Evolutionary conservation across 1,284 basidiomycete species (phyloP), one percentile per base, ranked within the genome.

Genomic region (Marasmius oreades): DNA sequence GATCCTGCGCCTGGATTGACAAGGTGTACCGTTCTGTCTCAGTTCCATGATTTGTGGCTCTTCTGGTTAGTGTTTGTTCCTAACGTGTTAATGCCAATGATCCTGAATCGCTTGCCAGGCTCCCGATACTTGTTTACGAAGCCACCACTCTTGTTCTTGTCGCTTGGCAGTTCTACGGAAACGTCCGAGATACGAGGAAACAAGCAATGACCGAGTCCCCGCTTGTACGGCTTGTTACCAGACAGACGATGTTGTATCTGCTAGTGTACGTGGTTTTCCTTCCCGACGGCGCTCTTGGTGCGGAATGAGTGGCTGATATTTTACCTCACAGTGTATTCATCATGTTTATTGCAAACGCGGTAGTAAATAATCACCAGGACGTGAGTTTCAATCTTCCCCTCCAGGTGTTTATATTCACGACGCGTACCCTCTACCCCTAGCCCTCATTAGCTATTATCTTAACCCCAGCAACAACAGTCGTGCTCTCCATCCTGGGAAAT

Each of bases 401-500:
- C 12, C n/a, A n/a, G n/a, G n/a, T n/a, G n/a, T n/a, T n/a, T 14
- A 5, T 24, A 24, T 5, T 22, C 39, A 42, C 39, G 4, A 4
- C 39, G 5, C 4, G 6, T 42, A 4, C 16, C 12, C 16, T 5
- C 5, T n/a, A 5, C 12, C n/a, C 39, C 20, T 46, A 55, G 54
- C 54, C 54, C 22, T 42, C 48, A 18, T 31, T 56, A 33, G 39
- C 55, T 23, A 48, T 28, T 7, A 26, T 51, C 3, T 12, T 55
- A 20, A 26, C 47, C n/a, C 54, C 54, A 2, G 20, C 26, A 5
- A 51, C 54, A 4, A 22, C 46, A 5, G 48, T 52, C 26, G 14
- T 56, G 14, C 26, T 55, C 6, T 56, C 55, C 1, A 56, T 56
- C n/a, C 20, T 56, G 22, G 48, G 55, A 14, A 56, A 56, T 44